Evolutionary conservation across 805 yeast species (phyloP).

Genomic region (Candida arabinofermentans): DNA sequence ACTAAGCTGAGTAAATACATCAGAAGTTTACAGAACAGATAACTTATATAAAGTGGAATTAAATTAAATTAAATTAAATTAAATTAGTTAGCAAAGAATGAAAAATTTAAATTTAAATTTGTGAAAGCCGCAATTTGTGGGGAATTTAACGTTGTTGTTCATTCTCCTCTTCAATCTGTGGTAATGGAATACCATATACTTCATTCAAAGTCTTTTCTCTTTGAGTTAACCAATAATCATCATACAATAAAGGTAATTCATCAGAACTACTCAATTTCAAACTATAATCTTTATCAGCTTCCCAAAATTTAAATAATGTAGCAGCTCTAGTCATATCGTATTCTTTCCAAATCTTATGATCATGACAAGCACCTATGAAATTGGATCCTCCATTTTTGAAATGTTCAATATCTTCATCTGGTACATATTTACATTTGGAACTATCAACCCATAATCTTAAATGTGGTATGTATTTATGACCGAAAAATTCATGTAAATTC

Average conservation of each 20-base stretch:
- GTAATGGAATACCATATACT: slow-evolving; percentile 17
- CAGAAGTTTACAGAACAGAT: no score
- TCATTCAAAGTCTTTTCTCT: slow-evolving; percentile 17
- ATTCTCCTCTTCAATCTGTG: not conserved
- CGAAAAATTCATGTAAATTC: slow-evolving; percentile 19
- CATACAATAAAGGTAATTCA: slow-evolving; percentile 24
- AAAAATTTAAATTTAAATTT: no score
- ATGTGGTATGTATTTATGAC: slow-evolving; percentile 33
- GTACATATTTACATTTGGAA: slow-evolving; percentile 36
- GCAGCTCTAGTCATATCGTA: slow-evolving; percentile 32
- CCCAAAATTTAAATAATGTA: slow-evolving; percentile 22
- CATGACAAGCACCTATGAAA: slow-evolving; percentile 41
- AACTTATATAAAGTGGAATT: no score
- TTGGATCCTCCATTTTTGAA: slow-evolving; percentile 32
- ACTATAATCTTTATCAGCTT: slow-evolving; percentile 14
- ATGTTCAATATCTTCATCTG: slow-evolving; percentile 35
- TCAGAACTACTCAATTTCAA: slow-evolving; percentile 18
- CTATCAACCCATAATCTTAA: slow-evolving; percentile 36
- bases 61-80: not conserved
- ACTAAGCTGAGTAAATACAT: no score
- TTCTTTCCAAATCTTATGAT: slow-evolving; percentile 34
- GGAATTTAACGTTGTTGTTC: not conserved
- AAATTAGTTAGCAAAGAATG: no score
- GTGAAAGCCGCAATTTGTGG: no score
- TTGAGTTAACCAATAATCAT: slow-evolving; percentile 22